A percentile compares a stretch with the other conserved stretches of the same genome.
Conservation (phyloP, 345 rosid genomes). For the Mallotus nudiflorus region DNA sequence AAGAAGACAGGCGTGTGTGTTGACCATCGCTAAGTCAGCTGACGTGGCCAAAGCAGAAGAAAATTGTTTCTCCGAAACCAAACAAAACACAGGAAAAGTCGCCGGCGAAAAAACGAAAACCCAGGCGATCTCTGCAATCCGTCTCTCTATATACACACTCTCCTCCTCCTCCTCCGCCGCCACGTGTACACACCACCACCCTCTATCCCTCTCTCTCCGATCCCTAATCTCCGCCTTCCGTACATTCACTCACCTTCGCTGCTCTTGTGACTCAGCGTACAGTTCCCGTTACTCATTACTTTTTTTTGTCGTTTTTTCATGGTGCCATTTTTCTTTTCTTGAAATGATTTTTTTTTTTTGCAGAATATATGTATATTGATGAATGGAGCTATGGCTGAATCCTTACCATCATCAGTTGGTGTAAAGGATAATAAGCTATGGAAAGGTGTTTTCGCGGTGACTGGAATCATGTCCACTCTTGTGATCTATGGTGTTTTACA, state of each 20-base stretch:
- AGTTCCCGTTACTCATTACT: not conserved
- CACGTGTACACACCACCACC: not conserved
- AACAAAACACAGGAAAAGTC: conserved; percentile 13
- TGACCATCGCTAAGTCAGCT: not conserved
- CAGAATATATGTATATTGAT: not conserved
- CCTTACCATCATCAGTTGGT: conserved; percentile 33
- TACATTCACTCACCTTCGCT: not conserved
- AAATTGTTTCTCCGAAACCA: not conserved
- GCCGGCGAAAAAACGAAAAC: conserved; percentile 34
- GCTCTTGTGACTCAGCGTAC: not conserved
- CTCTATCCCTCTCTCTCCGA: not conserved
- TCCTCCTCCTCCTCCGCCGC: not conserved
- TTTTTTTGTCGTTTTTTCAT: not conserved
- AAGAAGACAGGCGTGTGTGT: no score
- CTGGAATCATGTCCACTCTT: conserved; percentile 90
- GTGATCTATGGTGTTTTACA: conserved; percentile 90
- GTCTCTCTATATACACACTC: not conserved
- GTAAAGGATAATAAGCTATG: conserved; percentile 58
- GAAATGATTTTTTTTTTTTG: not conserved
- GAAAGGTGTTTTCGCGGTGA: conserved; percentile 75
- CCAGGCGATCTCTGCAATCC: conserved; percentile 13
- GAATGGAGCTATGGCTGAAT: conserved; percentile 71
- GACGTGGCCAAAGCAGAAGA: not conserved
- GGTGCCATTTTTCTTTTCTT: not conserved
- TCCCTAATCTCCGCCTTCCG: conserved; percentile 5